Evolutionary conservation across 2,329 filamentous ascomycete genomes (phyloP).

Genomic region (Ascocoryne sarcoides): DNA sequence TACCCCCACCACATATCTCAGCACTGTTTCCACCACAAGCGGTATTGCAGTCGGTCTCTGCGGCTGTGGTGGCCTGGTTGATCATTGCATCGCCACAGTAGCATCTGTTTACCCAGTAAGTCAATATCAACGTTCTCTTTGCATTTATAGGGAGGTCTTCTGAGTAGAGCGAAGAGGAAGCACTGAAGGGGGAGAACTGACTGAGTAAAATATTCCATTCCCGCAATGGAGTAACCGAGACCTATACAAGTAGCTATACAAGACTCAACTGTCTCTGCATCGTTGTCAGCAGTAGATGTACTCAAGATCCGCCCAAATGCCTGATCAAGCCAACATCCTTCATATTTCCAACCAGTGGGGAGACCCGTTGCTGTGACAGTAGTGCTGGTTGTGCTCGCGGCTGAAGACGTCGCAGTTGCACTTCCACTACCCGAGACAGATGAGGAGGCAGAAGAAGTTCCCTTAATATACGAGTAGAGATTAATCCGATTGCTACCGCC

Average conservation of each 20-base stretch:
- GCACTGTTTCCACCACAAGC: conserved; percentile 21
- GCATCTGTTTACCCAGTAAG: too few relatives aligned
- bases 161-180: too few relatives aligned
- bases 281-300: conserved; percentile 7
- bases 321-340: conserved; percentile 21
- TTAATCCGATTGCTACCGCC: conserved; percentile 24
- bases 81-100: conserved; percentile 23
- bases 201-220: conserved; percentile 29
- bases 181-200: too few relatives aligned
- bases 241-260: conserved; percentile 28
- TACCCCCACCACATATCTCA: conserved; percentile 28
- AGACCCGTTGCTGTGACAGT: conserved; percentile 8
- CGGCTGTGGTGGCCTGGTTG: conserved; percentile 14
- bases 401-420: conserved; percentile 3
- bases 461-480: conserved; percentile 10
- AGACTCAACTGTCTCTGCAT: conserved; percentile 14
- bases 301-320: conserved; percentile 15
- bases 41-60: conserved; percentile 29
- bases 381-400: conserved; percentile 4
- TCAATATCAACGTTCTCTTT: too few relatives aligned
- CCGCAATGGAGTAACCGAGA: conserved; percentile 23
- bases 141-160: too few relatives aligned
- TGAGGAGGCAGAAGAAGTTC: neutral
- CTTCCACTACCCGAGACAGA: conserved; percentile 8
- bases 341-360: conserved; percentile 17